Evolutionary conservation across 2,329 filamentous ascomycete species (phyloP).

Genomic region (Diaporthe vaccinii): DNA sequence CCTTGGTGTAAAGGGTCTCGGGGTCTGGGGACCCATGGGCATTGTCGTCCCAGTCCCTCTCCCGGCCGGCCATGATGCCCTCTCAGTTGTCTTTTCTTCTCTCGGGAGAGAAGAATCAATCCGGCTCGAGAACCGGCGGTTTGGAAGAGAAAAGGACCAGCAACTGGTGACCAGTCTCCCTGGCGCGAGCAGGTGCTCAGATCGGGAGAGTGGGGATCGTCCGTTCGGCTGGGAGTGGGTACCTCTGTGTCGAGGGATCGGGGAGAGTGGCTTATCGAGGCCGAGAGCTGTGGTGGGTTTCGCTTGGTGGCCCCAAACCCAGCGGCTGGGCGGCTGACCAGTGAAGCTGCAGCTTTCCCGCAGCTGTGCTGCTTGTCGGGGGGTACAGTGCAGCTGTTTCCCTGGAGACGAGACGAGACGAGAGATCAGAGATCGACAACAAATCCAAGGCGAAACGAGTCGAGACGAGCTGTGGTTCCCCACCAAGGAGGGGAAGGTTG

Average conservation of each 20-base stretch:
- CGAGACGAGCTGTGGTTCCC: constrained; percentile 19
- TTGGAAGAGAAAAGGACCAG: not conserved
- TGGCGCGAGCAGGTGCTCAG: constrained; percentile 17
- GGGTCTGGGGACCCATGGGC: constrained; percentile 78
- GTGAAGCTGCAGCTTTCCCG: constrained; percentile 25
- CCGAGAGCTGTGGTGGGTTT: constrained; percentile 19
- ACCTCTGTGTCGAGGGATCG: constrained; percentile 12
- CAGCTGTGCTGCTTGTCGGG: constrained; percentile 4
- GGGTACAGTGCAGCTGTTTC: constrained; percentile 7
- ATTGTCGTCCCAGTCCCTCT: constrained; percentile 53
- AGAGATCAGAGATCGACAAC: constrained; percentile 23
- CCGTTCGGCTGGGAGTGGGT: constrained; percentile 28
- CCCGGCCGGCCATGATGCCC: constrained; percentile 61
- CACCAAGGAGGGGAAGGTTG: not conserved
- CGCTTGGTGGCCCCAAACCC: constrained; percentile 9
- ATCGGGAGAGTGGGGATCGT: constrained; percentile 26
- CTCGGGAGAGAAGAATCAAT: not conserved
- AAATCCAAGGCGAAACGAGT: constrained; percentile 6
- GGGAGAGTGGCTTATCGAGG: constrained; percentile 28
- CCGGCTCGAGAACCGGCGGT: not conserved
- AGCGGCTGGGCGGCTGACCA: constrained; percentile 20
- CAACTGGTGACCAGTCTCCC: not conserved
- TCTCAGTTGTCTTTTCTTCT: not conserved
- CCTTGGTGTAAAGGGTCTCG: constrained; percentile 92
- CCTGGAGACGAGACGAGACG: constrained; percentile 29